Evolutionary conservation across 2,329 filamentous ascomycete species (phyloP).

Genomic region (Fusarium nurragi): DNA sequence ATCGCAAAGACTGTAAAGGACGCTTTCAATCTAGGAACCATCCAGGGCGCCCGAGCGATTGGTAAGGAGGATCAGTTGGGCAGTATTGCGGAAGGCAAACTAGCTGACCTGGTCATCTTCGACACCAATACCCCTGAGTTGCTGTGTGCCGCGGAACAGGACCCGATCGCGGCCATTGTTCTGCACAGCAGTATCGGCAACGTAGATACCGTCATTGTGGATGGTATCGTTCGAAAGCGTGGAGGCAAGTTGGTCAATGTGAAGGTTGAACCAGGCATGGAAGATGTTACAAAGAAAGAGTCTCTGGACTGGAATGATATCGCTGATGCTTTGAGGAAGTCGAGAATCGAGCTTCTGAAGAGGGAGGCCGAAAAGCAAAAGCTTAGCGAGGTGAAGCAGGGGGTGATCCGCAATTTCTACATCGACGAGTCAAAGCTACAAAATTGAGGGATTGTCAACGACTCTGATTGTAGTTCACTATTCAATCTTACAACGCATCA

Average conservation of each 20-base stretch:
- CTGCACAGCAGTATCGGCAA: constrained; percentile 12
- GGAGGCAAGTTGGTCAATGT: neutral
- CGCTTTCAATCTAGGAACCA: constrained; percentile 1
- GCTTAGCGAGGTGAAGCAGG: neutral
- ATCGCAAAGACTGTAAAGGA: constrained; percentile 9
- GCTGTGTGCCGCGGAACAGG: constrained; percentile 5
- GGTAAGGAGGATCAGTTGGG: neutral
- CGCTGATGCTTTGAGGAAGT: constrained; percentile 1
- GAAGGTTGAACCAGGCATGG: neutral
- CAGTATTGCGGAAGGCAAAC: constrained; percentile 1
- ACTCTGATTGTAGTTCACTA: too few species aligned
- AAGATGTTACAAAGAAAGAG: neutral
- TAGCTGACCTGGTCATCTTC: constrained; percentile 4
- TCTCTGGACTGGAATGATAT: neutral
- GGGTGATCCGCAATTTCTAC: neutral
- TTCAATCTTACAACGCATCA: too few species aligned
- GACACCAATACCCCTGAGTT: constrained; percentile 1
- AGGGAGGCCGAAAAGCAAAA: neutral
- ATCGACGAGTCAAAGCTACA: constrained; percentile 3
- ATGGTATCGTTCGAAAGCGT: constrained; percentile 3
- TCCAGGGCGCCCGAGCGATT: constrained; percentile 3
- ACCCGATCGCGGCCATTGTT: neutral
- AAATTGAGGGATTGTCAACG: neutral
- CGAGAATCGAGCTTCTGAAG: neutral
- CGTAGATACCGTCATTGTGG: constrained; percentile 1